Conservation (phyloP, 2,329 filamentous ascomycete genomes). For the Penicillium sp. region DNA sequence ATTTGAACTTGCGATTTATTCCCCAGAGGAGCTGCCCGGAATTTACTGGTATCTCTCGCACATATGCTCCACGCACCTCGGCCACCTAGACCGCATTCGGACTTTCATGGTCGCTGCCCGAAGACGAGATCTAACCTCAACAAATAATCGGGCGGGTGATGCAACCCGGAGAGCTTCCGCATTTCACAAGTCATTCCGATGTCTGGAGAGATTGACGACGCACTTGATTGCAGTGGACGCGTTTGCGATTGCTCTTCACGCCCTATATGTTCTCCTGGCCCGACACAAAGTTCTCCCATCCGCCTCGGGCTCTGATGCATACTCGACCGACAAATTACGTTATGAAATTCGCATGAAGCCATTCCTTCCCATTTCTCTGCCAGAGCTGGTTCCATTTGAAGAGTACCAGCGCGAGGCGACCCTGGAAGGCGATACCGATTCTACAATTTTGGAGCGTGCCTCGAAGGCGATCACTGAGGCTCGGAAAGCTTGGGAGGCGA, state of each 20-base stretch:
- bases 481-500: constrained; percentile 45
- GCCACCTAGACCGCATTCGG: constrained; percentile 73
- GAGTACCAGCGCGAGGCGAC: constrained; percentile 54
- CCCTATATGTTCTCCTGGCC: constrained; percentile 66
- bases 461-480: constrained; percentile 41
- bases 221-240: constrained; percentile 64
- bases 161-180: constrained; percentile 31
- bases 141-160: constrained; percentile 4
- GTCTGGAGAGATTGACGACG: constrained; percentile 62
- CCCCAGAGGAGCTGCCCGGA: constrained; percentile 75
- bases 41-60: constrained; percentile 93
- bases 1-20: constrained; percentile 90
- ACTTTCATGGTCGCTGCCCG: constrained; percentile 55
- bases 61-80: constrained; percentile 66
- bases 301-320: constrained; percentile 58
- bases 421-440: constrained; percentile 47
- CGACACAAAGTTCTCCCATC: constrained; percentile 54
- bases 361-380: constrained; percentile 68
- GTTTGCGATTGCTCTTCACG: constrained; percentile 53
- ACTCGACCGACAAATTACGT: constrained; percentile 66
- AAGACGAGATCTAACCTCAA: constrained; percentile 24
- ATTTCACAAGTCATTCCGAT: constrained; percentile 46
- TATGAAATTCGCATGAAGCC: constrained; percentile 88
- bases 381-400: constrained; percentile 65
- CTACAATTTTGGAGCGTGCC: constrained; percentile 41